Base-by-base conservation (phyloP, 2,329 filamentous ascomycete genomes). In the Coniochaeta sp. region DNA sequence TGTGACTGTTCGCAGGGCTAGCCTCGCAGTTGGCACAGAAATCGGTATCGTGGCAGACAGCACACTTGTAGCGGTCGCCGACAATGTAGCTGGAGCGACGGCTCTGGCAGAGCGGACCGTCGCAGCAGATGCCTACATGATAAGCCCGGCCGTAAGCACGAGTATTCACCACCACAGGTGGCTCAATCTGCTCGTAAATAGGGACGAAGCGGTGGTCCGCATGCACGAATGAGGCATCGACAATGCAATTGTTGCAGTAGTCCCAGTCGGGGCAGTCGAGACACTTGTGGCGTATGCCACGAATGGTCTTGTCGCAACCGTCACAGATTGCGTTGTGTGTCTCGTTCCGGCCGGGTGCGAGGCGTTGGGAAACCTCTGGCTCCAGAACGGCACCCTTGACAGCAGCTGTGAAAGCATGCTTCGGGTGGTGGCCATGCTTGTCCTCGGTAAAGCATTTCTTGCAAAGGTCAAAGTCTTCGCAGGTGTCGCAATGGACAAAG, bases 211-310 rank as follows among this genome's bases (percentile, higher is more conserved):
- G 89, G 74, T 99, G 95, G 60, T 83, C 81, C 19, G 90, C 86
- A 72, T 99, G 96, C 57, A 83, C 85, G 67, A 85, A 81, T 62
- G 76, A 74, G 52, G 90, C 88, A 65, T 81, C 84, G 67, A 81
- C 76, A 61, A 91, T 74, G 75, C 96, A 99, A 9, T 84, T 79
- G 26, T 83, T 81, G 79, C 95, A 99, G 77, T 90, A 98, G 70
- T 99, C 95, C 89, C 91, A 99, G 74, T 99, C 95, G 50, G 96
- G 95, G 79, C 95, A 99, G 72, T 91, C 88, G 65, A 98, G 81
- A 74, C 95, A 99, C 82, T 99, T 99, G 84, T 98, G 89, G 67
- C 95, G 93, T 60, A 96, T 82, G 67, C 95, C 96, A 67, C 83
- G 81, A 69, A 99, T 95, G 73, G 86, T 87, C 81, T 87, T 89